Evolutionary conservation across 108 stramenopile genomes (phyloP), one percentile per base, ranked within the genome.

Genomic region (Hondaea fermentalgiana): DNA sequence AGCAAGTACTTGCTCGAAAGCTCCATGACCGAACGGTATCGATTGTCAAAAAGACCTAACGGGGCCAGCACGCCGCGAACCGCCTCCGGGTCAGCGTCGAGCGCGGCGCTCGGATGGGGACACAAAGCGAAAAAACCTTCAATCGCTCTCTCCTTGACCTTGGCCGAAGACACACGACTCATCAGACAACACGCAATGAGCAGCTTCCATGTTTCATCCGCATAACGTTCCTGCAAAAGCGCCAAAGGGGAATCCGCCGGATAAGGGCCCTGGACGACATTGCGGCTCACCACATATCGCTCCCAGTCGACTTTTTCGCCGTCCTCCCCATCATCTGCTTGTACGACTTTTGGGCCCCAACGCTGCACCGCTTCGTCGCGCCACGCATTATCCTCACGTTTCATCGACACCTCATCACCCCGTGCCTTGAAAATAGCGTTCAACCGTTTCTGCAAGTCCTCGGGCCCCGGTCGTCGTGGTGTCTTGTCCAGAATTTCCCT

Each of bases 71-170:
- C 58, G 14, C 25, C 35, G 47, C 29, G 29, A 23, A 89, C 45
- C 3, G 72, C 51, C 10, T 72, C 88, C 5, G 60, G 16, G 6
- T 5, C 5, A 17, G 72, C 44, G 21, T 89, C 72, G 43, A 44
- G 71, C 28, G 72, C 71, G 57, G 71, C 88, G 71, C 72, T 89
- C 14, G 88, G 88, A 17, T 12, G 49, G 0, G 88, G 88, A 29
- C 88, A 89, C 5, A 72, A 21, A 5, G 43, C 53, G 19, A 89
- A 89, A 45, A 89, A 89, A 21, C 72, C 72, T 72, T 53, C 45
- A 16, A 89, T 89, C 72, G 55, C 53, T n/a, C 16, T 53, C 59
- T 89, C 88, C 57, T 89, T 89, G n/a, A 72, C 72, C 44, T 89
- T 44, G 72, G 21, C 45, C 35, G 71, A 72, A 29, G 71, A 72